Conservation (phyloP, 1,284 basidiomycete genomes). For the Sparassis latifolia region DNA sequence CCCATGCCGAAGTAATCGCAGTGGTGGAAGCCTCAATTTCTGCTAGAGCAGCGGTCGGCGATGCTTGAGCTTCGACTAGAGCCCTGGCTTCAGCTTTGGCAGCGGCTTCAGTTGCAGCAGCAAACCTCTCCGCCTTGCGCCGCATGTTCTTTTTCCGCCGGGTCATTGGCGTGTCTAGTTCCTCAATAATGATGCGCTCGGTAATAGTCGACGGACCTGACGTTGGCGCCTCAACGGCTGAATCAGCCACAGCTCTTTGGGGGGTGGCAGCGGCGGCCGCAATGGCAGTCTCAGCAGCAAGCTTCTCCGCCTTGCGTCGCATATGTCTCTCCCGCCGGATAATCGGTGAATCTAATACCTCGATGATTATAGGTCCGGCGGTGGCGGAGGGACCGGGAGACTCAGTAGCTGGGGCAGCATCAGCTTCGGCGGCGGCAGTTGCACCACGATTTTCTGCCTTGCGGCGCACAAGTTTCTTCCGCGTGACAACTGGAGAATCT, state of each 20-base stretch:
- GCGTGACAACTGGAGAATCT: too few species aligned
- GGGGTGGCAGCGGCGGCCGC: too few species aligned
- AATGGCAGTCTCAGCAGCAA: background rate
- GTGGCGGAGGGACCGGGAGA: background rate
- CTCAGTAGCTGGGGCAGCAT: background rate
- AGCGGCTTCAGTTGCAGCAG: slow-evolving; percentile 6
- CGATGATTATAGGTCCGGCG: slow-evolving; percentile 40
- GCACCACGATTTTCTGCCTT: background rate
- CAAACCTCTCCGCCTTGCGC: slow-evolving; percentile 35
- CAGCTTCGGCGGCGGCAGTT: background rate
- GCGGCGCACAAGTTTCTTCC: background rate
- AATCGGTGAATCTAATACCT: slow-evolving; percentile 63
- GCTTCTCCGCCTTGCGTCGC: slow-evolving; percentile 36
- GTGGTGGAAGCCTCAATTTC: background rate
- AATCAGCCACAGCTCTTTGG: slow-evolving; percentile 1
- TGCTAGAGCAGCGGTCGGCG: background rate
- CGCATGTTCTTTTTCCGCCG: slow-evolving; percentile 48
- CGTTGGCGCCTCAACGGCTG: background rate
- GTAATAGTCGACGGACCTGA: background rate
- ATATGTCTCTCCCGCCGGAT: slow-evolving; percentile 51
- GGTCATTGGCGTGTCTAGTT: slow-evolving; percentile 60
- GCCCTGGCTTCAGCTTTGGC: background rate
- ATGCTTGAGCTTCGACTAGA: background rate
- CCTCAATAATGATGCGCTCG: slow-evolving; percentile 48
- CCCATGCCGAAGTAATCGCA: background rate